Base-by-base conservation (phyloP, 148 eudicot genomes). In the Camellia japonica region DNA sequence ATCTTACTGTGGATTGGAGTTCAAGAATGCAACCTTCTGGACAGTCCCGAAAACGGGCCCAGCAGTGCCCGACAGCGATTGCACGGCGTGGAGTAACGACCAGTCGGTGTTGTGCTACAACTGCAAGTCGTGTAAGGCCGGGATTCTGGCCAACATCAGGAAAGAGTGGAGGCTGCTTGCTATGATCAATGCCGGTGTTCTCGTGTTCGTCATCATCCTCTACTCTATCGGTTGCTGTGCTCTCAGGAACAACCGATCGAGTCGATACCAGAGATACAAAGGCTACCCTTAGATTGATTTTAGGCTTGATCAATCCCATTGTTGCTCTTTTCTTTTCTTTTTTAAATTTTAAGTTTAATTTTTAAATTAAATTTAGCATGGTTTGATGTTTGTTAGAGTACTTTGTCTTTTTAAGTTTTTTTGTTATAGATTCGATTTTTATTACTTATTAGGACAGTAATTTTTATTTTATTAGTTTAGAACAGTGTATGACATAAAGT, bases 71-170 rank as follows among this genome's bases (percentile, higher is more conserved):
- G 87, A 91, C 51, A 54, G 52, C 0, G 95, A 93, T 44, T 93
- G 97, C 87, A 80, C 54, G 46, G 51, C 83, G 8, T 93, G 95
- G 95, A 91, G 86, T 87, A 93, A 90, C 46, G 71, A 83, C 20
- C 87, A 71, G 59, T 46, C 77, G 6, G 58, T 47, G 70, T 70
- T 93, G 15, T 93, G 97, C 83, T 90, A 78, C 78, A 84, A 87
- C 60, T 93, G 97, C 76, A 72, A 84, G 65, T 80, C 95, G 0
- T 93, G 97, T 82, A 93, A 93, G 80, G 89, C 88, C 1, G 90
- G 91, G 0, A 73, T 86, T 8, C 81, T 91, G 0, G 86, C 87
- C 23, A 83, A 85, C 82, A 82, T 91, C 20, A 89, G 87, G 85
- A 86, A 71, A 15, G 81, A 87, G 23, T 91, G 95, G 91, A 81